Conservation (phyloP, 176 grass and related monocot species). For the Musa beccarii region DNA sequence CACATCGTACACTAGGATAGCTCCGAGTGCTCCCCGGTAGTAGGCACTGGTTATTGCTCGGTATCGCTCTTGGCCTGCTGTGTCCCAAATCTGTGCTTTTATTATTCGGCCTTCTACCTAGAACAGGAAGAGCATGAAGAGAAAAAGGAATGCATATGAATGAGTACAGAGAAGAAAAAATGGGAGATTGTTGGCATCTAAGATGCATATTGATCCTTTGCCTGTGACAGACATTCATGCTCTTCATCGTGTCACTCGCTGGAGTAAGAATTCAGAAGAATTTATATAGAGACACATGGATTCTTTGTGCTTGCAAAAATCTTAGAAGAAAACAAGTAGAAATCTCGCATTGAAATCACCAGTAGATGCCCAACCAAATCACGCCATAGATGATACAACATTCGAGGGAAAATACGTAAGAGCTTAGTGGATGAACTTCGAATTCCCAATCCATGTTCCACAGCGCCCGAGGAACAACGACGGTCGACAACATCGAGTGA, state of each 20-base stretch:
- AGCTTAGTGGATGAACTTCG: not conserved
- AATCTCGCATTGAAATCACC: not conserved
- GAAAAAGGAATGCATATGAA: not conserved
- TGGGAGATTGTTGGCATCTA: too few relatives aligned
- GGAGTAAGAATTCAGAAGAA: too few relatives aligned
- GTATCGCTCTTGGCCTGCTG: constrained; percentile 15
- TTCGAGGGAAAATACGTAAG: not conserved
- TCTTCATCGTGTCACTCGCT: too few relatives aligned
- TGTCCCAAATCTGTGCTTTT: constrained; percentile 16
- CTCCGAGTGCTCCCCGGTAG: constrained; percentile 7
- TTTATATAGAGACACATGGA: too few relatives aligned
- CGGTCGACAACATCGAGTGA: not conserved
- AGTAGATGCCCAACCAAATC: not conserved
- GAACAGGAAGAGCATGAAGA: not conserved
- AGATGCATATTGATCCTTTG: too few relatives aligned
- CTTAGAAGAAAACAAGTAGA: not conserved
- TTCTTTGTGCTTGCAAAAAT: too few relatives aligned
- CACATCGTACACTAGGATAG: constrained; percentile 7
- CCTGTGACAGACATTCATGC: too few relatives aligned
- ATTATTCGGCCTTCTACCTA: not conserved
- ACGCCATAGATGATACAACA: not conserved
- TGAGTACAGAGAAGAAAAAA: not conserved
- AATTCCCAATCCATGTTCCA: not conserved
- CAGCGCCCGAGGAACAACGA: too few relatives aligned
- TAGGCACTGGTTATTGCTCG: constrained; percentile 10